Percentiles rank a stretch among this genome's conserved stretches.
These are phyloP conservation scores for Monosporozyma servazzii DNA, from an alignment of 805 yeast genomes.

Conservation along the genomic window DNA sequence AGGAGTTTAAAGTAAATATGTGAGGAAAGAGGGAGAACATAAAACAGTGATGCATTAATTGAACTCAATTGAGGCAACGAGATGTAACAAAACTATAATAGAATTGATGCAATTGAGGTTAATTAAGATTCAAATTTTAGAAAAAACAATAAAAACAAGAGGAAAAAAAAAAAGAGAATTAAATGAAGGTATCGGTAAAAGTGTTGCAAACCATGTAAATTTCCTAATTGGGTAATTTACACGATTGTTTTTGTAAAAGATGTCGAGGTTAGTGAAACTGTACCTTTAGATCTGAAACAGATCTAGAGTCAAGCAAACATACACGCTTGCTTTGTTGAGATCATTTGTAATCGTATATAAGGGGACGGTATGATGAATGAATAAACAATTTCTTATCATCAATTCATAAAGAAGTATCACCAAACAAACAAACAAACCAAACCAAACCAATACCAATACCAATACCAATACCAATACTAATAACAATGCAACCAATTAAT, in stretches of 20 bases:
- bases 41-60: background rate
- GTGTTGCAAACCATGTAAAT: conserved; percentile 5
- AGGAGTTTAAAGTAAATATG: too few species aligned
- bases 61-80: background rate
- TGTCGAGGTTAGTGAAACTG: background rate
- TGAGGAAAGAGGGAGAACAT: too few species aligned
- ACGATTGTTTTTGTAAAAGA: background rate
- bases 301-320: background rate
- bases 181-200: background rate
- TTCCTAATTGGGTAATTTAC: conserved; percentile 13
- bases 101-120: background rate
- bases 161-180: background rate
- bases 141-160: too few species aligned
- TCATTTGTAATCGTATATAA: background rate
- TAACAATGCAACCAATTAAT: conserved; percentile 24
- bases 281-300: background rate
- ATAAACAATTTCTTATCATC: background rate
- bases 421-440: background rate
- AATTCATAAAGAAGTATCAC: background rate
- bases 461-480: background rate
- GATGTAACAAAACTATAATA: background rate
- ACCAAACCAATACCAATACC: background rate
- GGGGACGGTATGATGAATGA: background rate
- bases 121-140: background rate
- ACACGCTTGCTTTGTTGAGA: background rate